Base-by-base conservation (phyloP, 805 yeast genomes). In the Aciculoconidium aculeatum region DNA sequence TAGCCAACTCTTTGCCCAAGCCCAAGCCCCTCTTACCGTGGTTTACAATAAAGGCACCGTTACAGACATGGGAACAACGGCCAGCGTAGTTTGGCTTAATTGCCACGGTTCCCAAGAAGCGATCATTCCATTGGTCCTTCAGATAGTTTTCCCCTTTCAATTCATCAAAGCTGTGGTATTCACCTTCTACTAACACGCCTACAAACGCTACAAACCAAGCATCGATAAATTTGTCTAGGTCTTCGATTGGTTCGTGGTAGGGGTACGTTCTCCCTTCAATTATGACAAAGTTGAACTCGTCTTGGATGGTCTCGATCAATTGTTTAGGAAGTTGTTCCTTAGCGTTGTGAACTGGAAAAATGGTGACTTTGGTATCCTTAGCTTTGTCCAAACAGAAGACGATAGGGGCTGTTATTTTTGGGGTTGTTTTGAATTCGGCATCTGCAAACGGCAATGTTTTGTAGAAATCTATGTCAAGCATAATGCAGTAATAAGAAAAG, bases 41-140 rank as follows among this genome's bases (percentile, higher is more conserved):
- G 35, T 71, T 71, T 5, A 88, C 95, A 7, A 86, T 50, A 47
- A 88, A 88, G 0, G 94, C 95, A 0, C 78, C 96, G 51, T 88
- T 88, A 46, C 95, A 85, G 16, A 75, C 79, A 46, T 88, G 96
- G 0, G 92, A 75, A 39, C 90, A 79, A 34, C 95, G 70, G 6
- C 94, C 95, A 2, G 66, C 56, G 49, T 87, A 88, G 54, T 88
- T 88, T 11, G 97, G 95, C 47, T 83, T 86, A 44, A 87, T 65
- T 52, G 80, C 83, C 50, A 79, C 82, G 2, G 82, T 72, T 1
- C 96, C 96, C 25, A 85, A 50, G 36, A 77, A 71, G 5, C 43
- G 39, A 1, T 60, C 47, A 4, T 61, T 56, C 77, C 80, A 75
- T 25, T 42, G 43, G 25, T 64, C 61, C 5, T 45, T 40, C n/a